A percentile compares a stretch with the other conserved stretches of the same genome.
These are phyloP conservation scores for Aspergillus funiculosus DNA, from an alignment of 495 filamentous ascomycete species.

Conservation along the genomic window DNA sequence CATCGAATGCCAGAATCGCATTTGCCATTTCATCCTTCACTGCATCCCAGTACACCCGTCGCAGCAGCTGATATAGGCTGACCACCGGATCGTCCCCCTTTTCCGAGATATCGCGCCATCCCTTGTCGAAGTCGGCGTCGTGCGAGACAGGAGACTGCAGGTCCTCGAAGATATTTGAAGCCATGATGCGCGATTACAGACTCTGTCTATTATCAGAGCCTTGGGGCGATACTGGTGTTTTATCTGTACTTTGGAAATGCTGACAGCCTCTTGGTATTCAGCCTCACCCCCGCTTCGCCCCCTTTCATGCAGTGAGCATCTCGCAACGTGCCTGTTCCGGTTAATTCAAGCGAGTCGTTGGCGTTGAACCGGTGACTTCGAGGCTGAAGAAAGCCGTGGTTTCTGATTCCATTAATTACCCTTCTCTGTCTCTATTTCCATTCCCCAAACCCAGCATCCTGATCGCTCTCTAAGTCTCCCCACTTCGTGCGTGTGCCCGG, in stretches of 20 bases:
- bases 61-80: not conserved
- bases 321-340: not conserved
- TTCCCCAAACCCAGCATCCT: too few species aligned
- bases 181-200: not conserved
- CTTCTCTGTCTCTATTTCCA: not conserved
- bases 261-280: not conserved
- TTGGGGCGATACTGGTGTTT: not conserved
- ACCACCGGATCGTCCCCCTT: not conserved
- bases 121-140: constrained; percentile 4
- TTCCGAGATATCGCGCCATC: constrained; percentile 3
- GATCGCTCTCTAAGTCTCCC: not conserved
- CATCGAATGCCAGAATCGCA: constrained; percentile 8
- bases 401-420: not conserved
- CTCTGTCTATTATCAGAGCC: not conserved
- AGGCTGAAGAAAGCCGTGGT: not conserved
- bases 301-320: not conserved
- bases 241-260: not conserved
- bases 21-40: constrained; percentile 8
- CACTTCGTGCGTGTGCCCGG: not conserved
- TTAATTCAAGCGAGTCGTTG: constrained; percentile 3
- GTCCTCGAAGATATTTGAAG: constrained; percentile 5
- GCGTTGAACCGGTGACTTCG: not conserved
- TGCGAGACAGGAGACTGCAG: constrained; percentile 5
- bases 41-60: constrained; percentile 4
- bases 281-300: not conserved